Evolutionary conservation across 305 asterid genomes (phyloP), one percentile per base, ranked within the genome.

Genomic region (Withania somnifera): DNA sequence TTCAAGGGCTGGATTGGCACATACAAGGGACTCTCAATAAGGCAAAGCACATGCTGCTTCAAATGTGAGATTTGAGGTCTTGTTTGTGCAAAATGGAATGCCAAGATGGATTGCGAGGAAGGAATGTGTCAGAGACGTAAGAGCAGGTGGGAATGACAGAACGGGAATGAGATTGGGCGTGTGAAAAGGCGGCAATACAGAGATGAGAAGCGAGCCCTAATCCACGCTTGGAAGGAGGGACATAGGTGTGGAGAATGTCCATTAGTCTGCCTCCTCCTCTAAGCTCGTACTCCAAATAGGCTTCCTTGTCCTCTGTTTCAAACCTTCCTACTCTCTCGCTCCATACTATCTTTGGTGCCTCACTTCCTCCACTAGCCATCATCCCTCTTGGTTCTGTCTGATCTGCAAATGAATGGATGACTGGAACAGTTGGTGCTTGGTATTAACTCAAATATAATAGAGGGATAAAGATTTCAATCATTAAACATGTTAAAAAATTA

Each of bases 241-340:
- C 99, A 60, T 87, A 95, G 24, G 99, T 95, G 82, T 95, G 99
- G 77, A 89, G 81, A 40, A 95, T 90, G 83, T 95, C 99, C 90
- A 92, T 90, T 28, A 89, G 86, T 82, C 82, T 88, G 40, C 84
- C 89, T 38, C 67, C 87, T 6, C 83, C 68, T 60, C 73, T 82
- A 24, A 88, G 80, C 80, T 83, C 86, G 86, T 92, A 95, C 81
- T 90, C 88, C 61, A 95, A 88, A 82, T 91, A 95, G 0, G 98
- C 92, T 82, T 88, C 84, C 86, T 90, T 95, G 87, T 93, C 98
- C 78, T 84, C 91, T 1, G 97, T 93, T 87, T 92, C 93, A 85
- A 95, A 93, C 84, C 87, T 92, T 77, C 66, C 81, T 7, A 80
- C 89, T 82, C 83, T 87, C 86, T 89, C 95, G 63, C 91, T 93